Evolutionary conservation across 257 asterid species (phyloP).

Genomic region (Ehretia macrophylla): DNA sequence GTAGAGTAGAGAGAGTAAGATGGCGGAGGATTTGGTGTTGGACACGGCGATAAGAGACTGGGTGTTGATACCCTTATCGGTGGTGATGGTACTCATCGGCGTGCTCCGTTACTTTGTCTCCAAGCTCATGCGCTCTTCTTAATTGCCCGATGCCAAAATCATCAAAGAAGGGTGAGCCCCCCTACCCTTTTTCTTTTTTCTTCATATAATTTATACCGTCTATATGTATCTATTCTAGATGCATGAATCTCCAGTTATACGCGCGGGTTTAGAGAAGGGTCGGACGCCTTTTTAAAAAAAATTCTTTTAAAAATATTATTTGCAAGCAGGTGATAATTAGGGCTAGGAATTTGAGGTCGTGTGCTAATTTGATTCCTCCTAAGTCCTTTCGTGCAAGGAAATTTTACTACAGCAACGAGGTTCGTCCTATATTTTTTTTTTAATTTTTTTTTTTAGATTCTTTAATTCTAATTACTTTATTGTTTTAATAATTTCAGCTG

Average conservation of each 20-base stretch:
- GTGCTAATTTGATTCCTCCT: slow-evolving; percentile 87
- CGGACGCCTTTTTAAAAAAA: neutral
- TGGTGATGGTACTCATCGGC: slow-evolving; percentile 95
- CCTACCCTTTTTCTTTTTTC: neutral
- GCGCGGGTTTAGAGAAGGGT: neutral
- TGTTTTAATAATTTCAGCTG: neutral
- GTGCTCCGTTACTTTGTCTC: slow-evolving; percentile 92
- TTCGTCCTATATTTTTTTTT: no score
- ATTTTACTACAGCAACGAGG: slow-evolving; percentile 84
- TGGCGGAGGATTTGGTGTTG: slow-evolving; percentile 96
- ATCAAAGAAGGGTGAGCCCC: slow-evolving; percentile 93
- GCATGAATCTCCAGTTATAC: neutral
- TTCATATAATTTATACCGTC: no score
- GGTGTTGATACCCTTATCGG: slow-evolving; percentile 88
- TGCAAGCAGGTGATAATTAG: slow-evolving; percentile 83
- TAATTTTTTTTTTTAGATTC: no score
- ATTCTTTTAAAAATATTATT: slow-evolving; percentile 2
- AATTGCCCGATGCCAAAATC: slow-evolving; percentile 75
- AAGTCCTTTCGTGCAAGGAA: slow-evolving; percentile 89
- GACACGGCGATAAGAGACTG: slow-evolving; percentile 98
- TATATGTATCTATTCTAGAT: no score
- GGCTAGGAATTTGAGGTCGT: slow-evolving; percentile 94
- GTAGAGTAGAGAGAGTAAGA: slow-evolving; percentile 3
- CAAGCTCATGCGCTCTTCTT: slow-evolving; percentile 87
- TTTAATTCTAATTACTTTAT: neutral